A percentile compares a stretch with the other conserved stretches of the same genome.
Conservation (phyloP, 345 rosid genomes). For the Mangifera indica region DNA sequence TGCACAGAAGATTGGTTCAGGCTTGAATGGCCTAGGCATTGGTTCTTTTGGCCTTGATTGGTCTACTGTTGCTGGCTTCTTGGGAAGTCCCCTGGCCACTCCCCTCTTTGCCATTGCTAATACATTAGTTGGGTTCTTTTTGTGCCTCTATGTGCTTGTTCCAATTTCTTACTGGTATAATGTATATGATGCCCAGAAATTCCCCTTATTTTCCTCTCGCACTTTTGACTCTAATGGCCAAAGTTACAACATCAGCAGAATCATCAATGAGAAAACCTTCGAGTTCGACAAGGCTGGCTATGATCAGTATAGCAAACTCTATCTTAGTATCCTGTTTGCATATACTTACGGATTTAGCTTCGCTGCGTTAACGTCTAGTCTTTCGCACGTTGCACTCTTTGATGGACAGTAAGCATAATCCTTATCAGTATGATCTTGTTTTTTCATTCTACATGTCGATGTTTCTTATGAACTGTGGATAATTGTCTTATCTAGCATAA, state of each 20-base stretch:
- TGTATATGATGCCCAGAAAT: conserved; percentile 44
- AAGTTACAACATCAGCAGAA: conserved; percentile 47
- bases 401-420: conserved; percentile 56
- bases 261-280: conserved; percentile 42
- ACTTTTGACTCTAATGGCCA: conserved; percentile 50
- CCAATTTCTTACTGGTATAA: conserved; percentile 64
- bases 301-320: conserved; percentile 58
- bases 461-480: background rate
- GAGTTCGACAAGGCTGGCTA: conserved; percentile 42
- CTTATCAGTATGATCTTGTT: background rate
- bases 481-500: conserved; percentile 26
- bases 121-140: conserved; percentile 40
- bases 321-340: conserved; percentile 62
- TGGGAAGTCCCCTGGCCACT: conserved; percentile 40
- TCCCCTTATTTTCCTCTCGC: conserved; percentile 48
- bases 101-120: conserved; percentile 46
- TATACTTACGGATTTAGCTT: conserved; percentile 62
- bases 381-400: conserved; percentile 56
- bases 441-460: background rate
- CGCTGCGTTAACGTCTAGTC: conserved; percentile 46
- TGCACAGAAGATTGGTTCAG: conserved; percentile 40
- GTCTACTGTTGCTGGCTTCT: conserved; percentile 33
- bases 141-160: conserved; percentile 48
- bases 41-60: conserved; percentile 51
- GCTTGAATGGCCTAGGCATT: conserved; percentile 38